Evolutionary conservation across 2,329 filamentous ascomycete species (phyloP).

Genomic region (Colletotrichum camelliae): DNA sequence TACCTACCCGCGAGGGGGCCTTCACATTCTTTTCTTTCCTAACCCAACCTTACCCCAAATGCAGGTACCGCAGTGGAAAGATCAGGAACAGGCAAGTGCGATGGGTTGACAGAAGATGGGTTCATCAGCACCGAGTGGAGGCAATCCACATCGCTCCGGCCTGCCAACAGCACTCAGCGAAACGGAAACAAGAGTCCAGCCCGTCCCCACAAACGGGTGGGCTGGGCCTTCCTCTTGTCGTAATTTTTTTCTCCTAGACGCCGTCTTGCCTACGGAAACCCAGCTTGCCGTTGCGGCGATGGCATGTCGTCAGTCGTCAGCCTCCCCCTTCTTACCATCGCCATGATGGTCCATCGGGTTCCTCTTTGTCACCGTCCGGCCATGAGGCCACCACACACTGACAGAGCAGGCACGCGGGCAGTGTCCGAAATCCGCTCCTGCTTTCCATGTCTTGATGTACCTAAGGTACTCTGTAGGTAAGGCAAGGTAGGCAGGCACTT

Average conservation of each 20-base stretch:
- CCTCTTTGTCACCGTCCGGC: background rate
- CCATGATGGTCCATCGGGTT: background rate
- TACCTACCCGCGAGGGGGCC: background rate
- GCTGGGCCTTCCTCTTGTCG: background rate
- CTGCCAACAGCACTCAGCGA: background rate
- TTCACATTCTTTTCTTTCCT: background rate
- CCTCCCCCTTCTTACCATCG: background rate
- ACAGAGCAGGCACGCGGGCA: background rate
- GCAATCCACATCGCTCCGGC: background rate
- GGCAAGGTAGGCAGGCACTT: background rate
- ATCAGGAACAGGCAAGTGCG: background rate
- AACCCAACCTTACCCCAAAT: background rate
- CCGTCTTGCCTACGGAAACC: background rate
- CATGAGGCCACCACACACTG: background rate
- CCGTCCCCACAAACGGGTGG: background rate
- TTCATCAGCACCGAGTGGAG: background rate
- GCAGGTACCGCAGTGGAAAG: background rate
- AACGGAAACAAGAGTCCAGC: conserved; percentile 3
- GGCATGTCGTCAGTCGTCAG: background rate
- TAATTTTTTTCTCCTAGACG: background rate
- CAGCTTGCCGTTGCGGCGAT: background rate
- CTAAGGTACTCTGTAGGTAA: background rate
- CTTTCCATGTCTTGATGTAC: background rate
- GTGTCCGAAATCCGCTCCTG: background rate
- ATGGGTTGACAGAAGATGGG: conserved; percentile 13